Evolutionary conservation across 2,329 filamentous ascomycete genomes (phyloP), one percentile per base, ranked within the genome.

Genomic region (Penicillium sp.): DNA sequence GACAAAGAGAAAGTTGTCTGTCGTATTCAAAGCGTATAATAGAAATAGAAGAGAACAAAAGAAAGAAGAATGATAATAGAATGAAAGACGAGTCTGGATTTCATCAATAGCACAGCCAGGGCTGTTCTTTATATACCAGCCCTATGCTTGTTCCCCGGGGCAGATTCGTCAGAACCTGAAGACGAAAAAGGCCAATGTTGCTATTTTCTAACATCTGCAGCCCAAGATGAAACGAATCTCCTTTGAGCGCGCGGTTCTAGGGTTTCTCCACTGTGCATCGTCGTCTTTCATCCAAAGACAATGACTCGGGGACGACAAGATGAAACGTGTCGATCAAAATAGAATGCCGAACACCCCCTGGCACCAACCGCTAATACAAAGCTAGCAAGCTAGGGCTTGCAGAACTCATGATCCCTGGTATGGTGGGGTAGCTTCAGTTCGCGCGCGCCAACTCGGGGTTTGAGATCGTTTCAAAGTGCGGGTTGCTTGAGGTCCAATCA

Each of bases 391-490:
- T 48, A 7, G n/a, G n/a, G 42, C n/a, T 19, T 49, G 50, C 21
- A 54, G 55, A 35, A 17, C 13, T 47, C 12, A 37, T n/a, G 9
- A 45, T n/a, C 42, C 42, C 42, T 13, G 9, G 17, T 10, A 45
- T 45, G 17, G 29, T 40, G 23, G 23, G n/a, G 37, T 41, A 48
- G 56, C 52, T 63, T 61, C 50, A 62, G 42, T 62, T 67, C 59
- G 65, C 66, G 66, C 66, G 66, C 66, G 66, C 59, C 48, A 65
- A 60, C 43, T 41, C 37, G 33, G 25, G 53, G 12, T 40, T 43
- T 27, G 43, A 58, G 43, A 42, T 49, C 15, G 60, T 64, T 63
- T 65, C 61, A 61, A 25, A 31, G 41, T 33, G 56, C 31, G 19
- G 23, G 27, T 54, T 56, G 46, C 27, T 52, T 19, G 17, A 57